phyloP scores from a whole-genome alignment of 2,329 filamentous ascomycete genomes.

The Fonsecaea erecta region DNA sequence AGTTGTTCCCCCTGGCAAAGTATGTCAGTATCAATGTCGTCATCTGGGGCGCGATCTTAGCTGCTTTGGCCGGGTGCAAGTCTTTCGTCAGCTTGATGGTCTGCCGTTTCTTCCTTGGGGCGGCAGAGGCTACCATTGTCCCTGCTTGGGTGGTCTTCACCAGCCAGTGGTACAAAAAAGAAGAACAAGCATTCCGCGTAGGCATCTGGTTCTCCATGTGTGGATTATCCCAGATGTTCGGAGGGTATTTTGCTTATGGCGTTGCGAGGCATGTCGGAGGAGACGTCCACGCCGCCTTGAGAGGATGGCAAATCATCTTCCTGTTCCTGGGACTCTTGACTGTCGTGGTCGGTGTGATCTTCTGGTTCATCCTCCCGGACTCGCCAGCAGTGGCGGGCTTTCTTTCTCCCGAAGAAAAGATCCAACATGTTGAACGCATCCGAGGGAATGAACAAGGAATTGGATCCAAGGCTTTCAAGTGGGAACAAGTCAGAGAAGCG shows the following conservation, averaged over 20 bases:
- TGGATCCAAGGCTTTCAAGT: constrained; percentile 45
- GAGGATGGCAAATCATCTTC: constrained; percentile 48
- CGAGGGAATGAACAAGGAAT: constrained; percentile 47
- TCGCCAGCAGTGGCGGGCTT: constrained; percentile 43
- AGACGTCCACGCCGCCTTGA: constrained; percentile 40
- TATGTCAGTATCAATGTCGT: constrained; percentile 45
- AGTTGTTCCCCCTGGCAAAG: constrained; percentile 47
- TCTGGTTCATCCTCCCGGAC: constrained; percentile 46
- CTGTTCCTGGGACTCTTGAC: constrained; percentile 46
- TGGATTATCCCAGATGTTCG: constrained; percentile 49
- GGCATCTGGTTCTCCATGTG: constrained; percentile 46
- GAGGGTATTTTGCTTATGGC: constrained; percentile 24
- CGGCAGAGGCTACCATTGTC: constrained; percentile 60
- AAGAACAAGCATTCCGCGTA: constrained; percentile 44
- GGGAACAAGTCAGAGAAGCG: constrained; percentile 43
- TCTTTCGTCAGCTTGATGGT: constrained; percentile 56
- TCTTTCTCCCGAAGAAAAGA: constrained; percentile 42
- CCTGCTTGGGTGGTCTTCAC: constrained; percentile 54
- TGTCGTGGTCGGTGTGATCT: constrained; percentile 43
- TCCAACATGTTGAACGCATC: constrained; percentile 44
- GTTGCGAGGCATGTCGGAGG: constrained; percentile 36
- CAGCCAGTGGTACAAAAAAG: constrained; percentile 47
- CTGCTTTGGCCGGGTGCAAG: constrained; percentile 45
- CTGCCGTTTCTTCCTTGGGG: constrained; percentile 56
- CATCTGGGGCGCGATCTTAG: constrained; percentile 43